phyloP scores from a whole-genome alignment of 2,329 filamentous ascomycete species.

The Massarina eburnea region DNA sequence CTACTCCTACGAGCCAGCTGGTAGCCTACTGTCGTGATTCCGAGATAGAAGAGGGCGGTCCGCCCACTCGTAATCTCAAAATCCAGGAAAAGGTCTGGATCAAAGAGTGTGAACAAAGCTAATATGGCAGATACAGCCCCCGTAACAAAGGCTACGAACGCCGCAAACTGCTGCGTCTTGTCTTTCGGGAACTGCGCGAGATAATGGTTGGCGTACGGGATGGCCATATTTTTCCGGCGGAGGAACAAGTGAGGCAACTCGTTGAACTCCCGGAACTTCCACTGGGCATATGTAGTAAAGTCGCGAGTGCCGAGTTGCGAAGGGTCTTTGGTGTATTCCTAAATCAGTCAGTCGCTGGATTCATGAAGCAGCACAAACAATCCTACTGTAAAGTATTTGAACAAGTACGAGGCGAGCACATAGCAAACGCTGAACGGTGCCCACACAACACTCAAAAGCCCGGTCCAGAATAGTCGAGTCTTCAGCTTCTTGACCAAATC shows the following conservation, averaged over 20 bases:
- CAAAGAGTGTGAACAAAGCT: slow-evolving; percentile 79
- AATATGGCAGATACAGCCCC: slow-evolving; percentile 86
- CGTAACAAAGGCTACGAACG: slow-evolving; percentile 83
- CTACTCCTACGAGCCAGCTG: slow-evolving; percentile 79
- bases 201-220: slow-evolving; percentile 88
- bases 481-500: slow-evolving; percentile 77
- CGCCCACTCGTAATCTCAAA: slow-evolving; percentile 90
- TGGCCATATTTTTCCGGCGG: slow-evolving; percentile 88
- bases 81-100: slow-evolving; percentile 84
- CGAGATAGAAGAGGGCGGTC: slow-evolving; percentile 88
- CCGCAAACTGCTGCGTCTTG: slow-evolving; percentile 82
- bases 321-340: slow-evolving; percentile 95
- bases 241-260: slow-evolving; percentile 91
- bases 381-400: slow-evolving; percentile 87
- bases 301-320: slow-evolving; percentile 82
- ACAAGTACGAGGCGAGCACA: slow-evolving; percentile 85
- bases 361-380: background rate
- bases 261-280: slow-evolving; percentile 99
- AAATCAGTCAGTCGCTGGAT: slow-evolving; percentile 8
- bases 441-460: slow-evolving; percentile 81
- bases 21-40: slow-evolving; percentile 80
- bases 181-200: slow-evolving; percentile 96
- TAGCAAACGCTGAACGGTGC: slow-evolving; percentile 87
- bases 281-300: slow-evolving; percentile 91
- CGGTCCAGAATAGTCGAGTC: slow-evolving; percentile 77